Evolutionary conservation across 306 rosid genomes (phyloP).

Genomic region (Senna siamea): DNA sequence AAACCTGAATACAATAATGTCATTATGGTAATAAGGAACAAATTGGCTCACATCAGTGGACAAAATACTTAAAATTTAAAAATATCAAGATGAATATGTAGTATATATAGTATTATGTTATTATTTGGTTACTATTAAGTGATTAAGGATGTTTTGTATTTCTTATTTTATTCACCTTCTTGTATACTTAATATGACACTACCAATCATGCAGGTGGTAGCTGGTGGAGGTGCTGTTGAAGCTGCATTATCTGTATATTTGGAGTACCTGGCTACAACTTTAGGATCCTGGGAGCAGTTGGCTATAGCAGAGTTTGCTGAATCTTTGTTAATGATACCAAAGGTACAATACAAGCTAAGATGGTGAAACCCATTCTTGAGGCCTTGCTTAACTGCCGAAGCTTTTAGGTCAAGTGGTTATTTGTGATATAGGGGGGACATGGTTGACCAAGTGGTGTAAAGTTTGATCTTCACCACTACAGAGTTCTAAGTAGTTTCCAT

Average conservation of each 20-base stretch:
- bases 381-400: neutral
- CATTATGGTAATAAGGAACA: neutral
- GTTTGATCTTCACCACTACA: conserved; percentile 29
- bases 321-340: conserved; percentile 79
- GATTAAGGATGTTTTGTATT: neutral
- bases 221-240: conserved; percentile 98
- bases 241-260: conserved; percentile 89
- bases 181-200: neutral
- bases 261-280: conserved; percentile 90
- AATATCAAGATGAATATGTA: neutral
- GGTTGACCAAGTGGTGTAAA: conserved; percentile 27
- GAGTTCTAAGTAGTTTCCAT: conserved; percentile 1
- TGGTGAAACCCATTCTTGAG: neutral
- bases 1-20: neutral
- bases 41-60: neutral
- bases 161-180: conserved; percentile 7
- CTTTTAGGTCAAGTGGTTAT: neutral
- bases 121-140: neutral
- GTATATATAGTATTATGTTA: neutral
- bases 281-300: conserved; percentile 96
- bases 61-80: neutral
- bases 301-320: conserved; percentile 98
- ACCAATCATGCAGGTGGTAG: conserved; percentile 69
- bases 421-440: neutral
- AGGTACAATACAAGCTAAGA: conserved; percentile 46